Evolutionary conservation across 2,329 filamentous ascomycete genomes (phyloP), one percentile per base, ranked within the genome.

Genomic region (Penicillium sp.): DNA sequence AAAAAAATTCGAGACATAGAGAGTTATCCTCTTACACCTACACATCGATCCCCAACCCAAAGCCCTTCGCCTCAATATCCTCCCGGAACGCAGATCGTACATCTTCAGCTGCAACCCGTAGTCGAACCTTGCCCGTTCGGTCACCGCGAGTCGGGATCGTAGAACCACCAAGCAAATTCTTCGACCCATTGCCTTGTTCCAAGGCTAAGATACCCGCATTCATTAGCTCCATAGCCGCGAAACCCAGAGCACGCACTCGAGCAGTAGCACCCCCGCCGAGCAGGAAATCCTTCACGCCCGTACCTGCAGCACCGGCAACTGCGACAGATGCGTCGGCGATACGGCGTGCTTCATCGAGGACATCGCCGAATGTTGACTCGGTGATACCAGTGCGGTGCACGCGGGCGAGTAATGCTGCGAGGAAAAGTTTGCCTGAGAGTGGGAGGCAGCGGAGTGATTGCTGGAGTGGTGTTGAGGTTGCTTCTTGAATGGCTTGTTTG

Each of bases 401-500:
- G 26, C 91, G 85, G 27, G 90, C 84, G 37, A 97, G 76, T 16
- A 99, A 79, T 7, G 92, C 91, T 1, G 91, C 88, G 52, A 99
- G 85, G 64, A 98, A 87, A 35, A 98, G 80, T 70, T 97, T 97
- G 13, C 89, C 87, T 26, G 88, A 84, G 43, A 97, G 82, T 0
- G 95, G 91, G 22, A 98, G 83, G 19, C 87, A 84, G 49, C 91
- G 89, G 35, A 99, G 83, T 69, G 92, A 92, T 71, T 95, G 91
- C 71, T 97, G 93, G 56, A 97, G 80, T 2, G 95, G 95, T 55
- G 91, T 96, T 4, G 90, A 92, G 0, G 93, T 98, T 5, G 93
- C 93, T 77, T 99, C 95, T 68, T 90, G 90, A 74, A 99, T 98
- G 35, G 95, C 95, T 70, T 90, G 87, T 74, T 96, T 96, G 73